Evolutionary conservation across 1,284 basidiomycete genomes (phyloP).

Genomic region (Cryptococcus amylolentus): DNA sequence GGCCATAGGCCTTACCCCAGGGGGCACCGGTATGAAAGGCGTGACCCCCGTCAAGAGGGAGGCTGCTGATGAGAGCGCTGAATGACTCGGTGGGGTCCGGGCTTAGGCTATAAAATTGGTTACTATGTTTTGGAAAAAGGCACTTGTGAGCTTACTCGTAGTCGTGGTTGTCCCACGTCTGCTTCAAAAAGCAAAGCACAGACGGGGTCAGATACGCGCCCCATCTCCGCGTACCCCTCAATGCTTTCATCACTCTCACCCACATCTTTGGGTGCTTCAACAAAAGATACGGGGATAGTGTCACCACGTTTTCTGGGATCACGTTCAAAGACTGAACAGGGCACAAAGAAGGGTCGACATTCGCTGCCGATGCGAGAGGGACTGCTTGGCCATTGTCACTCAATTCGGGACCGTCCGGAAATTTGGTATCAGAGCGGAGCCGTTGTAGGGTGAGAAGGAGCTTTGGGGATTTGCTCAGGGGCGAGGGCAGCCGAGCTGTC

Average conservation of each 20-base stretch:
- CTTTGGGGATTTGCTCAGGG: neutral
- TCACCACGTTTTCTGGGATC: neutral
- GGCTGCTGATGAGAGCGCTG: conserved; percentile 15
- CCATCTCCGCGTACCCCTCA: conserved; percentile 24
- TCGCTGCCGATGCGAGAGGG: neutral
- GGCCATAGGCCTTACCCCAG: conserved; percentile 19
- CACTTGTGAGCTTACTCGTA: conserved; percentile 8
- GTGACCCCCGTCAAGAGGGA: conserved; percentile 28
- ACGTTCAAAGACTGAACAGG: neutral
- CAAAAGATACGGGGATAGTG: neutral
- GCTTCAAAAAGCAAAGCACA: conserved; percentile 26
- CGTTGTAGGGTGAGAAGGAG: neutral
- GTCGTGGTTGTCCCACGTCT: conserved; percentile 13
- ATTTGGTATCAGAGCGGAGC: neutral
- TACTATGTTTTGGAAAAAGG: neutral
- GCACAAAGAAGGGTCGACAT: neutral
- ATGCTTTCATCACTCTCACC: conserved; percentile 22
- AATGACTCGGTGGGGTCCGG: conserved; percentile 23
- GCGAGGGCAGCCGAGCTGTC: neutral
- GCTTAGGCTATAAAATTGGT: conserved; percentile 19
- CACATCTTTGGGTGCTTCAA: conserved; percentile 24
- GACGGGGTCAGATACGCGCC: conserved; percentile 34
- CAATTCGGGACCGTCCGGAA: neutral
- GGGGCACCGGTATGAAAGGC: conserved; percentile 17
- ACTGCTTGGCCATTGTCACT: neutral